Evolutionary conservation across 2,329 filamentous ascomycete genomes (phyloP), one percentile per base, ranked within the genome.

Genomic region (Pseudogymnoascus sp.): DNA sequence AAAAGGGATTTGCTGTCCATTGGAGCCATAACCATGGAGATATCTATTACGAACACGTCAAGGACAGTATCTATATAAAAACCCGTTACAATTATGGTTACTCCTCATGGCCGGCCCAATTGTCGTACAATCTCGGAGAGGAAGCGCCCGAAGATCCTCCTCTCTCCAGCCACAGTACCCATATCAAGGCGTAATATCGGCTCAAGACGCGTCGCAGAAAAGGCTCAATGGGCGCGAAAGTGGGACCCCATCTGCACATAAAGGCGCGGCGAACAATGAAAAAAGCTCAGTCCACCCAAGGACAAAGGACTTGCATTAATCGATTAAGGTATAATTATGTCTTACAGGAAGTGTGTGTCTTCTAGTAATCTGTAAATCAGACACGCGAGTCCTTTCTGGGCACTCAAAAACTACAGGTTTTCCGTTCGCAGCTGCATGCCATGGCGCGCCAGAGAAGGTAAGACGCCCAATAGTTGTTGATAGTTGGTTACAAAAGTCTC

Each of bases 331-430:
- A 53, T 31, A 31, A 53, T 53, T 53, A 53, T 53, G 47, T 53
- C 47, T 53, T 17, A 53, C 47, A 31, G 47, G 4, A 53, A n/a
- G n/a, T n/a, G n/a, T n/a, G 42, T 53, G 47, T 53, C 47, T 53
- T 53, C 26, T 53, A 53, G 47, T 53, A 53, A 53, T 53, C 26
- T 53, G 31, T 23, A 31, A 53, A 53, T 53, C 47, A 53, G 47
- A 53, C 47, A 53, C 47, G 47, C 47, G 47, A 31, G 47, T 31
- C 47, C 10, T 53, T 53, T 53, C 8, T 53, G 47, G 47, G 47
- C 47, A 53, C 47, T 15, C 15, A 31, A 53, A 31, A 53, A 53
- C 47, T 17, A 11, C 47, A 53, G 47, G 47, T 53, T 53, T 53
- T 19, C 47, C 47, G 47, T 53, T 53, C 47, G 47, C 47, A 53